These are phyloP conservation scores for Irpex sp. DNA, from an alignment of 1,284 basidiomycete species.

Conservation along the genomic window DNA sequence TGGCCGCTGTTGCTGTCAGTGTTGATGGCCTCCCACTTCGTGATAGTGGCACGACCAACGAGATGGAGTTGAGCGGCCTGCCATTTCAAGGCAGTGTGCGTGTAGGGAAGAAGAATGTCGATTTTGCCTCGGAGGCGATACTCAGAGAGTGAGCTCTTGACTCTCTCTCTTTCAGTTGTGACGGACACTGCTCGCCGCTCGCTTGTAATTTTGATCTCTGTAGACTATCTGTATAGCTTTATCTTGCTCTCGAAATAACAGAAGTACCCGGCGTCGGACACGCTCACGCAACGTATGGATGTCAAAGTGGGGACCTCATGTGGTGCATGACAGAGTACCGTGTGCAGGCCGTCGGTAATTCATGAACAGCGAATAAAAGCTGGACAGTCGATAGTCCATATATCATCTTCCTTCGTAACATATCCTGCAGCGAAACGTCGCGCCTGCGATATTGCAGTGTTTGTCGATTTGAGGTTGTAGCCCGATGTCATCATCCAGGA, in stretches of 20 bases:
- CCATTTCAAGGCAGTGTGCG: slow-evolving; percentile 65
- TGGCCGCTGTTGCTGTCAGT: slow-evolving; percentile 54
- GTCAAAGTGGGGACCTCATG: neutral
- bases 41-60: slow-evolving; percentile 29
- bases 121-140: neutral
- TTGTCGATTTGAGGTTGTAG: neutral
- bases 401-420: neutral
- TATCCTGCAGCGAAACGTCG: neutral
- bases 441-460: neutral
- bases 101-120: slow-evolving; percentile 51
- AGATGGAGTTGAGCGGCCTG: slow-evolving; percentile 57
- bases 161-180: neutral
- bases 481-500: neutral
- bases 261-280: neutral
- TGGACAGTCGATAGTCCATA: neutral
- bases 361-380: neutral
- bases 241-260: neutral
- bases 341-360: neutral
- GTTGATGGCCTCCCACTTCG: slow-evolving; percentile 59
- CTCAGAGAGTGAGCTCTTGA: neutral
- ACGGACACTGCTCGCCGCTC: neutral
- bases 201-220: neutral
- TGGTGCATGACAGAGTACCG: neutral
- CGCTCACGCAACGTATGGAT: neutral
- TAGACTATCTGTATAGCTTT: neutral